Conservation (phyloP, 176 grass and related monocot species). For the Juncus inflexus region DNA sequence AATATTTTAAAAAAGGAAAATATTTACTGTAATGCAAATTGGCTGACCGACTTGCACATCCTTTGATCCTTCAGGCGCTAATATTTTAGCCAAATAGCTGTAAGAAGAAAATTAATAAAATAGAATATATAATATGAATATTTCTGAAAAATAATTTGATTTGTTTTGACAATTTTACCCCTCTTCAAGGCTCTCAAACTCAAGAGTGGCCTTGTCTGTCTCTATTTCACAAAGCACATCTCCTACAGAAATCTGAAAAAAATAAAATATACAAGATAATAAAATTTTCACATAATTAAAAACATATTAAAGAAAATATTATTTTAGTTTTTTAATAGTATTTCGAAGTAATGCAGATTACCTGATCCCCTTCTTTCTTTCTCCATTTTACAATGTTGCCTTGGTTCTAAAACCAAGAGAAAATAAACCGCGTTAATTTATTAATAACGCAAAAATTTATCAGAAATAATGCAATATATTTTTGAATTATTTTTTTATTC, state of each 20-base stretch:
- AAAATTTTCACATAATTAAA: constrained; percentile 1
- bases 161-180: constrained; percentile 63
- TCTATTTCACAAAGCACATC: constrained; percentile 99
- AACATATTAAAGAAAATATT: not conserved
- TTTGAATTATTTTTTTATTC: constrained; percentile 6
- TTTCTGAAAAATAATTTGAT: constrained; percentile 1
- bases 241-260: constrained; percentile 80
- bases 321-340: constrained; percentile 15
- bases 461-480: constrained; percentile 26
- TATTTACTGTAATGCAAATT: constrained; percentile 82
- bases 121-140: constrained; percentile 18
- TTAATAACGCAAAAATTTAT: not conserved
- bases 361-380: constrained; percentile 98
- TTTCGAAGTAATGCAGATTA: constrained; percentile 17
- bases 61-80: constrained; percentile 95
- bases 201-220: constrained; percentile 95
- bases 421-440: constrained; percentile 11
- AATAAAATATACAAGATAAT: constrained; percentile 10
- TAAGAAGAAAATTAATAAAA: constrained; percentile 23
- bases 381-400: constrained; percentile 93
- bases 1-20: constrained; percentile 26
- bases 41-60: constrained; percentile 89
- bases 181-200: constrained; percentile 95
- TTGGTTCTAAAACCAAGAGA: constrained; percentile 70
- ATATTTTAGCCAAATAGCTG: constrained; percentile 95